Evolutionary conservation across 192 early-diverging fungal species (phyloP).

Genomic region (Geranomyces michiganensis): DNA sequence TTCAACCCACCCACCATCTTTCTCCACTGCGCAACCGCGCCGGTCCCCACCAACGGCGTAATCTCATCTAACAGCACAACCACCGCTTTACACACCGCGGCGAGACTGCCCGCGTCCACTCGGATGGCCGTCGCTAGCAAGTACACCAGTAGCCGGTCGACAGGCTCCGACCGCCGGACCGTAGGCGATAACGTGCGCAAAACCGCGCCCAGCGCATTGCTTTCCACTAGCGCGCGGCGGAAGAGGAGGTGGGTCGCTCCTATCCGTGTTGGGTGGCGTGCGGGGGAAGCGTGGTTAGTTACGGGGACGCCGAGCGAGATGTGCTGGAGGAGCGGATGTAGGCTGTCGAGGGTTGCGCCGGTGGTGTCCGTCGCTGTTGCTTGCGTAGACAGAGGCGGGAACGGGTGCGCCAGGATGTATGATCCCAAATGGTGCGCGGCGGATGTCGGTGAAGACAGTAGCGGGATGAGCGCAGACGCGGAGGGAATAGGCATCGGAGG

Average conservation of each 20-base stretch:
- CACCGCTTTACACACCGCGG: too few relatives aligned
- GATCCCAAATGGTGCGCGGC: background rate
- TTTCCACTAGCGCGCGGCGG: background rate
- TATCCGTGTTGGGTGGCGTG: constrained; percentile 1
- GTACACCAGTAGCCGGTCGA: too few relatives aligned
- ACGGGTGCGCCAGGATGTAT: background rate
- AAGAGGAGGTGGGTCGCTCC: background rate
- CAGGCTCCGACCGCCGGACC: too few relatives aligned
- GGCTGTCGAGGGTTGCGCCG: background rate
- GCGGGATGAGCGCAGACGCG: background rate
- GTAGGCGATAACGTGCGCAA: too few relatives aligned
- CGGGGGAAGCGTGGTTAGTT: background rate
- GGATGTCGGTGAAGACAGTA: background rate
- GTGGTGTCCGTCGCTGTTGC: too few relatives aligned
- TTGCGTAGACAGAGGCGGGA: background rate
- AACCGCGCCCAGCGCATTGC: too few relatives aligned
- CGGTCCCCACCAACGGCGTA: too few relatives aligned
- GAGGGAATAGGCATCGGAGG: background rate
- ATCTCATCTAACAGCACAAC: too few relatives aligned
- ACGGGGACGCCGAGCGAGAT: background rate
- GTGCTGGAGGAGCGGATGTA: constrained; percentile 2
- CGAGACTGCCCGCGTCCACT: too few relatives aligned
- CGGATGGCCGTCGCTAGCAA: too few relatives aligned
- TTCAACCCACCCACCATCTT: too few relatives aligned
- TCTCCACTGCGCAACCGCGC: too few relatives aligned